Base-by-base conservation (phyloP, 495 filamentous ascomycete genomes). In the Opeltia flavorubescens region DNA sequence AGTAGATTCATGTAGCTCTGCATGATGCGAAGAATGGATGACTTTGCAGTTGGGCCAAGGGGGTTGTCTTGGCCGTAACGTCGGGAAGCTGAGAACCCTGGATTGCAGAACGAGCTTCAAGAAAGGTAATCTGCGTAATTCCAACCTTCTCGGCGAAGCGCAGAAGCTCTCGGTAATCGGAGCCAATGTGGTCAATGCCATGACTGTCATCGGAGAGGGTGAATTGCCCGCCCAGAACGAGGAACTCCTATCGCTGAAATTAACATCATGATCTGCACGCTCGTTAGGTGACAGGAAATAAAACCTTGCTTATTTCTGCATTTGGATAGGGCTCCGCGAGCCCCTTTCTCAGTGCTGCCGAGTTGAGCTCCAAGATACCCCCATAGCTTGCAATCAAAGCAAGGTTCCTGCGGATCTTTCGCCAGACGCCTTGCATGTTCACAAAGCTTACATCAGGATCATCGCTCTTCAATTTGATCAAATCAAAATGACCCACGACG, bases 121-220 rank as follows among this genome's bases (percentile, higher is more conserved):
- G 49, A 52, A 67, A 66, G 61, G 64, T 60, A 51, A 75, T 25
- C 4, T 48, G 56, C 20, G 52, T 46, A 24, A 82, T 74, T 13
- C 69, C 74, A 26, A 64, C 62, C 12, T 50, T 46, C 44, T 68
- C 62, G 43, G 77, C 48, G 48, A 76, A 94, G 0, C 75, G 66
- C 47, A 83, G 55, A n/a, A 79, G 66, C 18, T 66, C 66, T 34
- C 59, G 56, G 62, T 79, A 86, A 56, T 84, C 79, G 48, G 79
- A 71, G 38, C 75, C 83, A 3, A 96, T 72, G 61, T 96, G 87
- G 7, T 74, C 80, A 48, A 86, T 70, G 23, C 81, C 78, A 60
- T 96, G 89, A 56, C 86, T 89, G 59, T 96, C 89, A 61, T 96
- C 89, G 3, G 84, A 91, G 31, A 96, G 64, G 46, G 83, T 86